phyloP scores from a whole-genome alignment of 2,329 filamentous ascomycete genomes.

The Neofusicoccum kwambonambiense region DNA sequence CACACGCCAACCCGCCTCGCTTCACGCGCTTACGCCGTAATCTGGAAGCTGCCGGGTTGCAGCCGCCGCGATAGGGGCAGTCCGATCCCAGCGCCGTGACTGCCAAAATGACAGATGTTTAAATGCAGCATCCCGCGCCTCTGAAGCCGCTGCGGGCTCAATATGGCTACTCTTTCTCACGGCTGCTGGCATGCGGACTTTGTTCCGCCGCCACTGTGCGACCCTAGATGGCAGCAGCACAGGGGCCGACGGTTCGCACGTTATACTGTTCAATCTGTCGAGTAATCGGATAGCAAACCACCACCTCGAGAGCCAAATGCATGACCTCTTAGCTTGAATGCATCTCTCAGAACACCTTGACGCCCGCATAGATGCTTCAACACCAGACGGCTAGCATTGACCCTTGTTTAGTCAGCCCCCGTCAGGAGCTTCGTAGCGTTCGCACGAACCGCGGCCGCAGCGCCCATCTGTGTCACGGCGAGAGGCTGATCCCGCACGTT shows the following conservation, averaged over 20 bases:
- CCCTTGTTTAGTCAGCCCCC: background rate
- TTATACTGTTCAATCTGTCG: background rate
- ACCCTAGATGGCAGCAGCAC: background rate
- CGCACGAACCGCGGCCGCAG: background rate
- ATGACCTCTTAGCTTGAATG: background rate
- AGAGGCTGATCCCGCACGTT: background rate
- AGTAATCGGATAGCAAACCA: background rate
- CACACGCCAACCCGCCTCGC: background rate
- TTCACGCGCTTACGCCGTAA: slow-evolving; percentile 16
- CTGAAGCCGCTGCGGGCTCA: background rate
- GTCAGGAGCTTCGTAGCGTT: background rate
- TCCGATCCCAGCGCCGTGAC: background rate
- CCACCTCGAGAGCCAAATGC: background rate
- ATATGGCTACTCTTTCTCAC: background rate
- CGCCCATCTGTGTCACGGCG: background rate
- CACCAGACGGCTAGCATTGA: background rate
- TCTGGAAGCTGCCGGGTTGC: background rate
- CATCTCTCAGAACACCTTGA: background rate
- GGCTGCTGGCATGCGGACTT: background rate
- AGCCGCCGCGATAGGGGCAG: background rate
- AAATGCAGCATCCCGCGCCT: background rate
- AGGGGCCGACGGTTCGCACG: background rate
- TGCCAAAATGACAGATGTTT: background rate
- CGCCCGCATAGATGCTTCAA: background rate
- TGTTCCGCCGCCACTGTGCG: background rate